Conservation (phyloP, 148 eudicot species). For the Arctostaphylos glauca region DNA sequence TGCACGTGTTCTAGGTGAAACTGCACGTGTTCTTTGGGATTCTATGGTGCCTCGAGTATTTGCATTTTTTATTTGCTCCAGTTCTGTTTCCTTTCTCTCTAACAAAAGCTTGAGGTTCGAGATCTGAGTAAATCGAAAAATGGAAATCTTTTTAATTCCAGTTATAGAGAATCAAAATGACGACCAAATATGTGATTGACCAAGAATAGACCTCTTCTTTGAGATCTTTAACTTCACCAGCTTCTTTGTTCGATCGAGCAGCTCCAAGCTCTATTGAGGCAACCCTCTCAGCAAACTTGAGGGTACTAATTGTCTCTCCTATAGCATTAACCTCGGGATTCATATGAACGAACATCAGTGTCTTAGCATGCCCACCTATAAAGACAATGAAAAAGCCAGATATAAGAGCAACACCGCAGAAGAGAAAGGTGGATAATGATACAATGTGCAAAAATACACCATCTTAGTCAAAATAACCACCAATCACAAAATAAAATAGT, state of each 20-base stretch:
- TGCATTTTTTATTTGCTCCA: constrained; percentile 55
- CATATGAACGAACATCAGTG: constrained; percentile 96
- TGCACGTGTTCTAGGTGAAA: constrained; percentile 62
- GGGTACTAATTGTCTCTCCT: constrained; percentile 89
- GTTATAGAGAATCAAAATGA: neutral
- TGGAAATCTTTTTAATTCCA: neutral
- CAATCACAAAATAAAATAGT: neutral
- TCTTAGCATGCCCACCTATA: constrained; percentile 93
- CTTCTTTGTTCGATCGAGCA: constrained; percentile 89
- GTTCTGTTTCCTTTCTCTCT: constrained; percentile 85
- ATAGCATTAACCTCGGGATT: constrained; percentile 75
- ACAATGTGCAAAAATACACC: neutral
- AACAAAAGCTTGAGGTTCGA: constrained; percentile 61
- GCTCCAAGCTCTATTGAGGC: constrained; percentile 89
- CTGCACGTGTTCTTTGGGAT: constrained; percentile 42
- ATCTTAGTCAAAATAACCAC: neutral
- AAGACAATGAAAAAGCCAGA: constrained; percentile 15
- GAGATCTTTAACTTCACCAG: constrained; percentile 75
- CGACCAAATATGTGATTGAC: neutral
- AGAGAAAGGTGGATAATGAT: neutral
- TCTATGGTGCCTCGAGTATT: constrained; percentile 35
- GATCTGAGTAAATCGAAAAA: constrained; percentile 40
- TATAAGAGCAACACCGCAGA: neutral
- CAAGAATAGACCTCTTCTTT: constrained; percentile 71
- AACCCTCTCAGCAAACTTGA: constrained; percentile 96